Evolutionary conservation across 169 alveolate species (phyloP), one percentile per base, ranked within the genome.

Genomic region (Plasmodium sp.): DNA sequence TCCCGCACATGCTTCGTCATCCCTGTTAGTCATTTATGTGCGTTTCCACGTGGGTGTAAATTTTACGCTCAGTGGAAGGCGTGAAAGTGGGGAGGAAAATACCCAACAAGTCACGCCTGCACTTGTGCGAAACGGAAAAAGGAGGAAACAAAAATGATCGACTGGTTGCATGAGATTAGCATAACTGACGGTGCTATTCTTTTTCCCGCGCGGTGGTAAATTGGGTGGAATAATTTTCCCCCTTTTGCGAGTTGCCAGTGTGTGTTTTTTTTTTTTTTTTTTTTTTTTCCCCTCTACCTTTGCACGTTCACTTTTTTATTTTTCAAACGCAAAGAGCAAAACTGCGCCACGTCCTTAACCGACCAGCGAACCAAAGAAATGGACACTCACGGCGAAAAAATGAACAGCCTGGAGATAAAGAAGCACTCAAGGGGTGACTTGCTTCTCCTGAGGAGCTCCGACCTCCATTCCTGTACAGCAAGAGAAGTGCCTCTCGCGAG

Each of bases 331-430:
- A 67, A 67, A 67, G 39, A 1, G 4, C 34, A 18, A 67, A 18
- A 22, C 14, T 31, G 39, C 3, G 16, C 33, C 39, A 67, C 16
- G 5, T 31, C 43, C 77, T 67, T 67, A 27, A 27, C 77, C 14
- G 31, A 67, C 33, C 9, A 67, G n/a, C 34, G 43, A 31, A 31
- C 71, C 6, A 22, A 1, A 48, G 71, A 27, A 22, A 82, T 82
- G 80, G 36, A 10, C 34, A 84, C 10, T 1, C 74, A 41, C 79
- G 2, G 18, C 2, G 93, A 43, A 45, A 41, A 41, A 43, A 31
- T 72, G 48, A 33, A 83, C n/a, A 34, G 62, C 12, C 31, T 83
- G n/a, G 84, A 84, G 41, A 84, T 84, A 41, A 84, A 71, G 58
- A 84, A 72, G 45, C 77, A 22, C 48, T 45, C 83, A 72, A 67